Evolutionary conservation across 73 alveolate genomes (phyloP), one percentile per base, ranked within the genome.

Genomic region (Urostyla sp.): DNA sequence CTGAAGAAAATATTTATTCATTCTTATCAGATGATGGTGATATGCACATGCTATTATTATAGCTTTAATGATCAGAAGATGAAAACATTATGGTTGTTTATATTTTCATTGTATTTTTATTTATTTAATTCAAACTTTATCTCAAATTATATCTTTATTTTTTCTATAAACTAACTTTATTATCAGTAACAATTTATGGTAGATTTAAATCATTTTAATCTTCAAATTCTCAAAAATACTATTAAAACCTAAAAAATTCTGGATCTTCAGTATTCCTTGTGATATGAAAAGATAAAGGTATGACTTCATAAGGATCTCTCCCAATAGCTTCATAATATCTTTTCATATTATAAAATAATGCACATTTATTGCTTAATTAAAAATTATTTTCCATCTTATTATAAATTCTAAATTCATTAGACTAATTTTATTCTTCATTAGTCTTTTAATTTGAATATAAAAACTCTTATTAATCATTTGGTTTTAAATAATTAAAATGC

Each of bases 271-370:
- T 44, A 34, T 94, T 97, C 36, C 49, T 63, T 28, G 49, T 75
- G 37, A 93, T 85, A 35, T 86, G 95, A 72, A 81, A 93, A 27
- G 98, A 90, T 23, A 91, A 52, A 0, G 98, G 98, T 10, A 93
- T 69, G 28, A 48, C 74, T 24, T 86, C 92, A 78, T 80, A 88
- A 24, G 84, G 87, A 72, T 92, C 87, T 57, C 72, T 40, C 7
- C 86, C 88, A 16, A 50, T 16, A 1, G 72, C 81, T 49, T 81
- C 84, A 79, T 87, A 93, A 53, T 93, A 93, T 48, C 75, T 49
- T 53, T 73, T 90, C 94, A 93, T 72, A 81, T 88, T 93, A 37
- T 59, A 44, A 82, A 81, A 88, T 10, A 89, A 75, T 6, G 84
- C 91, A 34, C 92, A 91, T 72, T 88, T 94, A 37, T 92, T 82